A percentile compares a stretch with the other conserved stretches of the same genome.
Evolutionary conservation across 139 green algal species (phyloP).

Genomic region (Chlamydomonas urium): DNA sequence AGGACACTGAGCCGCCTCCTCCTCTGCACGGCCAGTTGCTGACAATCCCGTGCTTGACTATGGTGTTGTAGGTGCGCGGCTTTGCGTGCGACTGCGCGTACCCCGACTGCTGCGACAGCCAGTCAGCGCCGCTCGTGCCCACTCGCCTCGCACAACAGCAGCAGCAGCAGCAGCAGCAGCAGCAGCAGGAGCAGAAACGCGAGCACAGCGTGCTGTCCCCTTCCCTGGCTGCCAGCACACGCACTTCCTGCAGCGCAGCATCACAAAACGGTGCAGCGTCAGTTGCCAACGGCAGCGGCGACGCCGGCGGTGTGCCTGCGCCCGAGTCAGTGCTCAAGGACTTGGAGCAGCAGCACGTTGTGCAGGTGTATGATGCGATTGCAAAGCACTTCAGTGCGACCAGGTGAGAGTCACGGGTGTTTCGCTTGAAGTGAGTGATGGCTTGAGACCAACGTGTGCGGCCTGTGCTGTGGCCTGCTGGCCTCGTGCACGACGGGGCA

Average conservation of each 20-base stretch:
- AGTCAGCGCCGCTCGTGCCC: slow-evolving; percentile 60
- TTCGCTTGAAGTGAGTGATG: no score
- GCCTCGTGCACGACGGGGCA: no score
- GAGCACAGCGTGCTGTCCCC: not conserved
- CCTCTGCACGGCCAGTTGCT: no score
- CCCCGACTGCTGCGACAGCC: slow-evolving; percentile 85
- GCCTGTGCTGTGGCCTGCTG: no score
- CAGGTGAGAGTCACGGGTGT: slow-evolving; percentile 48
- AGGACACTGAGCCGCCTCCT: no score
- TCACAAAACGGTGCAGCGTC: no score
- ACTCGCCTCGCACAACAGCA: slow-evolving; percentile 48
- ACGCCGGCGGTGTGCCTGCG: not conserved
- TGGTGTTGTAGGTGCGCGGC: slow-evolving; percentile 51
- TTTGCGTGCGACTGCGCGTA: slow-evolving; percentile 75
- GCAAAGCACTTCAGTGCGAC: slow-evolving; percentile 94
- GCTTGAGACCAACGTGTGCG: no score
- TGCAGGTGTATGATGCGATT: slow-evolving; percentile 93
- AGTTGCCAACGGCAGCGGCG: not conserved
- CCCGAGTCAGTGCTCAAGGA: slow-evolving; percentile 7
- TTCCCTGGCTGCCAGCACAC: not conserved
- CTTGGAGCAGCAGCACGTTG: slow-evolving; percentile 70
- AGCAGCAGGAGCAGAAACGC: slow-evolving; percentile 26
- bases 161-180: slow-evolving; percentile 27
- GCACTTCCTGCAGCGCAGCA: not conserved
- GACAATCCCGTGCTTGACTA: not conserved